Percentiles rank a stretch among this genome's conserved stretches.
phyloP scores from a whole-genome alignment of 345 rosid genomes.

The Aegle marmelos region DNA sequence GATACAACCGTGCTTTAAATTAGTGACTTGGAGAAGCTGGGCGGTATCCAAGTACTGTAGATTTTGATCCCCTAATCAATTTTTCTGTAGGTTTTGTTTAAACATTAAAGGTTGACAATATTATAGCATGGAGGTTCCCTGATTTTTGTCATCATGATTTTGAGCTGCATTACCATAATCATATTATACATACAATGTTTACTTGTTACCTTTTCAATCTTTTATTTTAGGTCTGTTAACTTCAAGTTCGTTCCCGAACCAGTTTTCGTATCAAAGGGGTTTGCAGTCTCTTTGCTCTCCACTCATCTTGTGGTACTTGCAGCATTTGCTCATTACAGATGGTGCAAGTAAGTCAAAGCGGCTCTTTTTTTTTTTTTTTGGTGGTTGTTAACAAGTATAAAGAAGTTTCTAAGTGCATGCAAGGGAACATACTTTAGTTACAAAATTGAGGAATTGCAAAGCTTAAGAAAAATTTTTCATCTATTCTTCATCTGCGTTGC shows the following conservation, averaged over 20 bases:
- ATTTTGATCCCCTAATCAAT: background rate
- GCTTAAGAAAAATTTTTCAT: background rate
- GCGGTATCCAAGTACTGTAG: background rate
- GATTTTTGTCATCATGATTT: background rate
- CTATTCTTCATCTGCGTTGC: slow-evolving; percentile 1
- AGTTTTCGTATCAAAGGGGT: slow-evolving; percentile 80
- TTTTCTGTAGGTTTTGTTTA: background rate
- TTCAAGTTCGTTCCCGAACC: slow-evolving; percentile 91
- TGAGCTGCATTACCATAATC: background rate
- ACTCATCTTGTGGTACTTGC: slow-evolving; percentile 64
- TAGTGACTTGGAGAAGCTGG: background rate
- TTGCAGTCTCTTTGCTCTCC: slow-evolving; percentile 73
- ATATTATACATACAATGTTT: background rate
- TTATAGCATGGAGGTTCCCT: background rate
- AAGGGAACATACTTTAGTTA: background rate
- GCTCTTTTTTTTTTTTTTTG: no score
- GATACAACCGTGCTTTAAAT: background rate
- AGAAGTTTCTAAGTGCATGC: background rate
- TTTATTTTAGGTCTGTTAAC: slow-evolving; percentile 88
- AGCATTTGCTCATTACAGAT: slow-evolving; percentile 69
- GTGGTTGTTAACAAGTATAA: background rate
- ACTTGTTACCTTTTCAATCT: background rate
- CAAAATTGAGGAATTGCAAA: background rate
- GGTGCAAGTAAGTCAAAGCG: slow-evolving; percentile 86
- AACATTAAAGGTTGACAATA: background rate